phyloP scores from a whole-genome alignment of 257 asterid genomes.

The Gentiana dahurica region DNA sequence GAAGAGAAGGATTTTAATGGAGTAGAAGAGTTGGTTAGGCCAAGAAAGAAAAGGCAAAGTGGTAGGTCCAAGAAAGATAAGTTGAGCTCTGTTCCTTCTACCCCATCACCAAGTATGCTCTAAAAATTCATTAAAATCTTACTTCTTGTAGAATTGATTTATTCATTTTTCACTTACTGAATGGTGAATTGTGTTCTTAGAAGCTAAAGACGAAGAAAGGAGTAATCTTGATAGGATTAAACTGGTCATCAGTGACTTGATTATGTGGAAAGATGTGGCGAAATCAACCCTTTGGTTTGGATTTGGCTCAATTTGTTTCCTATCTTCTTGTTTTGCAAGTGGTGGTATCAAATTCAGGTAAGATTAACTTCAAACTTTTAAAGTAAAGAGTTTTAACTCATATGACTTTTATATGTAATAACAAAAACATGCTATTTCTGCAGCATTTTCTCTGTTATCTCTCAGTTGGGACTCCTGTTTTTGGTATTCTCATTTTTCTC shows the following conservation, averaged over 20 bases:
- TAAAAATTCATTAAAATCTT: neutral
- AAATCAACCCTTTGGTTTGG: conserved; percentile 99
- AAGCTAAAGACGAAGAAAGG: conserved; percentile 30
- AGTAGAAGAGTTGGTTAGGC: conserved; percentile 53
- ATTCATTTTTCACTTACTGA: conserved; percentile 3
- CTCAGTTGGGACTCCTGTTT: conserved; percentile 68
- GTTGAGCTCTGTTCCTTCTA: conserved; percentile 24
- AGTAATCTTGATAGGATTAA: conserved; percentile 44
- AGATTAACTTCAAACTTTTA: neutral
- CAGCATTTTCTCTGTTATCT: conserved; percentile 72
- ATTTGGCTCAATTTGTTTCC: conserved; percentile 66
- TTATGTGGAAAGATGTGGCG: conserved; percentile 93
- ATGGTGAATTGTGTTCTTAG: conserved; percentile 7
- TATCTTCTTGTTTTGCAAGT: conserved; percentile 68
- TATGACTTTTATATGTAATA: neutral
- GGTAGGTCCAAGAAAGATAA: conserved; percentile 49
- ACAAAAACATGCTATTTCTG: too few species aligned
- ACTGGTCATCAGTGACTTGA: conserved; percentile 41
- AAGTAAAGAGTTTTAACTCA: neutral
- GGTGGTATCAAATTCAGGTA: conserved; percentile 62
- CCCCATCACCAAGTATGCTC: conserved; percentile 44
- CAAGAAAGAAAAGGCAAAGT: conserved; percentile 53
- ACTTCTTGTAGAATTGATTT: neutral
- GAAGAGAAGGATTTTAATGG: conserved; percentile 51
- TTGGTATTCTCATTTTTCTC: conserved; percentile 68